Conservation (phyloP, 2,329 filamentous ascomycete genomes). For the Hymenoscyphus occultus region DNA sequence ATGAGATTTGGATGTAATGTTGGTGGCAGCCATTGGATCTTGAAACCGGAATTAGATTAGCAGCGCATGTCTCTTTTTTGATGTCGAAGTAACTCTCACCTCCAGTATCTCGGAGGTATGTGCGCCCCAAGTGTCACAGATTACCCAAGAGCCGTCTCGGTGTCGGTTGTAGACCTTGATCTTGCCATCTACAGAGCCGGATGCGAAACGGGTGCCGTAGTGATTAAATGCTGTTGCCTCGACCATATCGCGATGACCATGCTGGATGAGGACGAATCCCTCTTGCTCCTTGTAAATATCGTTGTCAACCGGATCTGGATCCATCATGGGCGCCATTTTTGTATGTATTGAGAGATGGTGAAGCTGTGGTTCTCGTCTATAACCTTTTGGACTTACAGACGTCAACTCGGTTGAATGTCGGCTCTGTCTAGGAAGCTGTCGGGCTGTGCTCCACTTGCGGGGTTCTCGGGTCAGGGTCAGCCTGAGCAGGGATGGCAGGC, state of each 20-base stretch:
- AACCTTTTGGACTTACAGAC: not conserved
- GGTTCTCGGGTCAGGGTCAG: not conserved
- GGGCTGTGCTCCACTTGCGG: not conserved
- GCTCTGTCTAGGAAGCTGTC: not conserved
- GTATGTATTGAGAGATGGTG: not conserved
- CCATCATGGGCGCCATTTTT: slow-evolving; percentile 23
- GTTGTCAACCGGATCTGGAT: slow-evolving; percentile 18
- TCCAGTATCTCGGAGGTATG: slow-evolving; percentile 89
- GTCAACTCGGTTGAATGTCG: not conserved
- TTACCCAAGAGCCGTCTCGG: slow-evolving; percentile 70
- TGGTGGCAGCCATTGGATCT: slow-evolving; percentile 92
- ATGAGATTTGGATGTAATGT: slow-evolving; percentile 83
- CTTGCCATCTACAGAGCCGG: slow-evolving; percentile 87
- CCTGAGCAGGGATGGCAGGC: not conserved
- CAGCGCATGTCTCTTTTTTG: not conserved
- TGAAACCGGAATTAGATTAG: slow-evolving; percentile 23
- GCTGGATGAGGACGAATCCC: slow-evolving; percentile 54
- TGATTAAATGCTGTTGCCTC: slow-evolving; percentile 75
- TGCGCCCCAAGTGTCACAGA: slow-evolving; percentile 85
- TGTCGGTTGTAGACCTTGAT: slow-evolving; percentile 89
- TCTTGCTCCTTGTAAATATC: slow-evolving; percentile 20
- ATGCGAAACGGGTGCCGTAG: slow-evolving; percentile 88
- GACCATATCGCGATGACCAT: slow-evolving; percentile 62
- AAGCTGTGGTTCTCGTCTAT: no score
- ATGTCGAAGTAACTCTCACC: slow-evolving; percentile 44